Conservation (phyloP, 768 basidiomycete genomes). For the Agrocybe pediades region DNA sequence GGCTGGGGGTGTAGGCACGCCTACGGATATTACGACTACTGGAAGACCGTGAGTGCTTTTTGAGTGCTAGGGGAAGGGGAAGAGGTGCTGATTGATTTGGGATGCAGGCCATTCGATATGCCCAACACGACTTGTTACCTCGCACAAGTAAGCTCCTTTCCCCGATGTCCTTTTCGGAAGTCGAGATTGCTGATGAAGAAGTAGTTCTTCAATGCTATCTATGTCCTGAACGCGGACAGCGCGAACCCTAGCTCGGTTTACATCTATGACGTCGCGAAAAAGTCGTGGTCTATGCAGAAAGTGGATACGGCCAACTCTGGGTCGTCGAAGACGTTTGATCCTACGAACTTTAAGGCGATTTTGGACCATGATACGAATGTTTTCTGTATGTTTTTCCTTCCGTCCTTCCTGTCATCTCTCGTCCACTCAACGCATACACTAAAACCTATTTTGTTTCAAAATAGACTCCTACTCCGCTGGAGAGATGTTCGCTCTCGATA, state of each 20-base stretch:
- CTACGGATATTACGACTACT: slow-evolving; percentile 68
- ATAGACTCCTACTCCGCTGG: slow-evolving; percentile 72
- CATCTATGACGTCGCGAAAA: slow-evolving; percentile 75
- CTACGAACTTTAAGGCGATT: slow-evolving; percentile 65
- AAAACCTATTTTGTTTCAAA: not conserved
- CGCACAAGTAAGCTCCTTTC: slow-evolving; percentile 48
- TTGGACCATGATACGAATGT: slow-evolving; percentile 95
- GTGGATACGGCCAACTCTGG: slow-evolving; percentile 40
- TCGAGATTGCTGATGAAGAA: too few relatives aligned
- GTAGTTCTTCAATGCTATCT: slow-evolving; percentile 88
- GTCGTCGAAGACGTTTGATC: slow-evolving; percentile 47
- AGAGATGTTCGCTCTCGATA: slow-evolving; percentile 69
- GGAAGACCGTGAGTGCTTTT: slow-evolving; percentile 71
- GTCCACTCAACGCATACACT: not conserved
- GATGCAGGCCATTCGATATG: slow-evolving; percentile 63
- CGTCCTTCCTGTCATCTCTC: not conserved
- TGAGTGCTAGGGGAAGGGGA: not conserved
- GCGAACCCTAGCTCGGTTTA: slow-evolving; percentile 70
- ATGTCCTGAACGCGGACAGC: slow-evolving; percentile 78
- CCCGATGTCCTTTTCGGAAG: too few relatives aligned
- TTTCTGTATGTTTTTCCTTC: slow-evolving; percentile 57
- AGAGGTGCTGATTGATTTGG: not conserved
- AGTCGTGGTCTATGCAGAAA: slow-evolving; percentile 79
- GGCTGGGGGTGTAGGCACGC: slow-evolving; percentile 45
- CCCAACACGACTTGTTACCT: slow-evolving; percentile 71